A percentile compares a stretch with the other conserved stretches of the same genome.
Evolutionary conservation across 352 stramenopile species (phyloP).

Genomic region (Globisporangium okanoganense): DNA sequence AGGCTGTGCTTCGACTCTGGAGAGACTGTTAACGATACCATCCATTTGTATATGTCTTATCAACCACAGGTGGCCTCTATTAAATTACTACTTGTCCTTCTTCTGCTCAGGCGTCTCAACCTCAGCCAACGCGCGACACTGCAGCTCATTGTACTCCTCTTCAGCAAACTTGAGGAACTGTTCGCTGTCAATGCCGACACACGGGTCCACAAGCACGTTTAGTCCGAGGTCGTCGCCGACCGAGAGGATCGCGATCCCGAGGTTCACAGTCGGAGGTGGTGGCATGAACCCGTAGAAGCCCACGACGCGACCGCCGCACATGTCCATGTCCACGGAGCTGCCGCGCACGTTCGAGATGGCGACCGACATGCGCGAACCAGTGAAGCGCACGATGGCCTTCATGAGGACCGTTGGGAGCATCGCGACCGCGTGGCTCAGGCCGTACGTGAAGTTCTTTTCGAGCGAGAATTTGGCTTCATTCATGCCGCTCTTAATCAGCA

Average conservation of each 20-base stretch:
- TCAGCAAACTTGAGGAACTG: slow-evolving; percentile 65
- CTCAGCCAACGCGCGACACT: slow-evolving; percentile 21
- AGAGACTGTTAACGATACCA: not conserved
- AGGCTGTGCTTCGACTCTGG: not conserved
- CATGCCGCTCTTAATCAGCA: slow-evolving; percentile 47
- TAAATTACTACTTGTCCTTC: slow-evolving; percentile 12
- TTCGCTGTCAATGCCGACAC: slow-evolving; percentile 54
- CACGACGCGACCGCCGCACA: slow-evolving; percentile 52
- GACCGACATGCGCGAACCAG: slow-evolving; percentile 53
- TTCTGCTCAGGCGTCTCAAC: slow-evolving; percentile 1
- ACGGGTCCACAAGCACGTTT: slow-evolving; percentile 73
- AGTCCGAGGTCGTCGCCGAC: slow-evolving; percentile 66
- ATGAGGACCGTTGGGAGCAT: slow-evolving; percentile 50
- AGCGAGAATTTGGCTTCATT: slow-evolving; percentile 76
- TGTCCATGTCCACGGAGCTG: slow-evolving; percentile 39
- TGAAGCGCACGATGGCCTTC: slow-evolving; percentile 48
- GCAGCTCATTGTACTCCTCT: slow-evolving; percentile 59
- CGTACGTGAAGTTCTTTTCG: slow-evolving; percentile 77
- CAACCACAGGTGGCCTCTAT: not conserved
- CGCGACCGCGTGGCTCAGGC: slow-evolving; percentile 49
- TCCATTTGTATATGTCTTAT: not conserved
- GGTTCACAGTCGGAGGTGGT: slow-evolving; percentile 73
- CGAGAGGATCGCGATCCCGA: slow-evolving; percentile 70
- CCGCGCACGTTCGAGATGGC: slow-evolving; percentile 68
- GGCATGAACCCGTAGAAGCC: slow-evolving; percentile 76